phyloP scores from a whole-genome alignment of 495 filamentous ascomycete species.

The Aspergillus heteromorphus region DNA sequence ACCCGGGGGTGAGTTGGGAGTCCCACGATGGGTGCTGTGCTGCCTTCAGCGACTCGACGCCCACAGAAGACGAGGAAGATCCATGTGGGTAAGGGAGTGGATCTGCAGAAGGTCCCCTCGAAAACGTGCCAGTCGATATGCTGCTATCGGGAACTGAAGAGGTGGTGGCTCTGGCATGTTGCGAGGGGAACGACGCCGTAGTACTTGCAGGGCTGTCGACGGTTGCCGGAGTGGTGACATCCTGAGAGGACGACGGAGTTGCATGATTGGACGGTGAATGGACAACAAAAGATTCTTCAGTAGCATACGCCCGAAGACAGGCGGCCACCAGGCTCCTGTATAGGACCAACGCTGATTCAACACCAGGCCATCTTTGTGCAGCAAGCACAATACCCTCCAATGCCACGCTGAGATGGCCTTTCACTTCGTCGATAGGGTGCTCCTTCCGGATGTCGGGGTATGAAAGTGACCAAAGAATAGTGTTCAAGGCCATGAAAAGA shows the following conservation, averaged over 20 bases:
- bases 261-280: constrained; percentile 53
- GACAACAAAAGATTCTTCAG: constrained; percentile 59
- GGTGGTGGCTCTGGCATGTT: constrained; percentile 23
- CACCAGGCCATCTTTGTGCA: constrained; percentile 83
- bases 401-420: constrained; percentile 62
- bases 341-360: constrained; percentile 71
- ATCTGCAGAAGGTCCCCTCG: constrained; percentile 36
- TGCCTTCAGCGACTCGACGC: constrained; percentile 18
- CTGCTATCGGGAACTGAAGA: constrained; percentile 27
- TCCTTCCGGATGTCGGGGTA: constrained; percentile 72
- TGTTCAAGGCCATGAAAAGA: constrained; percentile 82
- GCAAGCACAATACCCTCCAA: constrained; percentile 69
- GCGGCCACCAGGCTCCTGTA: constrained; percentile 76
- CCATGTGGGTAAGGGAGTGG: constrained; percentile 24
- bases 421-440: constrained; percentile 64
- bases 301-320: constrained; percentile 76
- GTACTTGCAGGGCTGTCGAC: constrained; percentile 47
- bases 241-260: constrained; percentile 41
- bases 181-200: constrained; percentile 34
- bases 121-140: constrained; percentile 28
- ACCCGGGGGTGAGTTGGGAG: constrained; percentile 16
- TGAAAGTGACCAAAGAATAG: constrained; percentile 80
- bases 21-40: constrained; percentile 16
- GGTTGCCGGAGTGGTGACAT: constrained; percentile 43
- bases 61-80: constrained; percentile 19